phyloP scores from a whole-genome alignment of 1,284 basidiomycete species.

The Moesziomyces parantarcticus region DNA sequence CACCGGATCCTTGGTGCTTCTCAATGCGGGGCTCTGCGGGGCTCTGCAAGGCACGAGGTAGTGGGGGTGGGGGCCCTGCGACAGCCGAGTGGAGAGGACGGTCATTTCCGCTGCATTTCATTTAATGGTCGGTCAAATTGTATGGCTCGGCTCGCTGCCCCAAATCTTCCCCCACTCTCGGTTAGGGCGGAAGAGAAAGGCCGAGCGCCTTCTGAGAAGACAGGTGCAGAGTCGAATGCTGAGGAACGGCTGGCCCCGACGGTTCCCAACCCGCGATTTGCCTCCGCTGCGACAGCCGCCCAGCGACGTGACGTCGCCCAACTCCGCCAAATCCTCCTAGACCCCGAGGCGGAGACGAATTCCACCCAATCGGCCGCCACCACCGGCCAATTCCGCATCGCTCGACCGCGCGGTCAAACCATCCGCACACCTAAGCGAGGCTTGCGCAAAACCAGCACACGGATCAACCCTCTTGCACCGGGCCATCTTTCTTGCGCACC shows the following conservation, averaged over 20 bases:
- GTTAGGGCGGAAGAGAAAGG: not conserved
- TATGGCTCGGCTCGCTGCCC: not conserved
- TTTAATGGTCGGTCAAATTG: not conserved
- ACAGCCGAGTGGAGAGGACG: not conserved
- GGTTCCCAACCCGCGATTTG: not conserved
- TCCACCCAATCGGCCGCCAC: not conserved
- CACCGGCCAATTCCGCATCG: slow-evolving; percentile 1
- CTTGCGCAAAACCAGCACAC: too few species aligned
- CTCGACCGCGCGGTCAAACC: not conserved
- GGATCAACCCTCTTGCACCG: not conserved
- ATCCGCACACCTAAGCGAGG: not conserved
- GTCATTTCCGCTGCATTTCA: not conserved
- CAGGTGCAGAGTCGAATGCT: too few species aligned
- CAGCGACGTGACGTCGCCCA: not conserved
- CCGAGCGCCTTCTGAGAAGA: not conserved
- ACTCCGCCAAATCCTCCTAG: not conserved
- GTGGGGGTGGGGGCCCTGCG: too few species aligned
- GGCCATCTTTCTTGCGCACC: too few species aligned
- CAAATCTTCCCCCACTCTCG: not conserved
- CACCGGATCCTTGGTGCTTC: too few species aligned
- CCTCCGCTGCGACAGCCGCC: too few species aligned
- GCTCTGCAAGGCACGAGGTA: too few species aligned
- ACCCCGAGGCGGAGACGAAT: slow-evolving; percentile 2
- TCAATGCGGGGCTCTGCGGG: too few species aligned
- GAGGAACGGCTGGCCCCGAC: not conserved